Conservation (phyloP, 2,329 filamentous ascomycete genomes). For the Colletotrichum neosansevieriae region DNA sequence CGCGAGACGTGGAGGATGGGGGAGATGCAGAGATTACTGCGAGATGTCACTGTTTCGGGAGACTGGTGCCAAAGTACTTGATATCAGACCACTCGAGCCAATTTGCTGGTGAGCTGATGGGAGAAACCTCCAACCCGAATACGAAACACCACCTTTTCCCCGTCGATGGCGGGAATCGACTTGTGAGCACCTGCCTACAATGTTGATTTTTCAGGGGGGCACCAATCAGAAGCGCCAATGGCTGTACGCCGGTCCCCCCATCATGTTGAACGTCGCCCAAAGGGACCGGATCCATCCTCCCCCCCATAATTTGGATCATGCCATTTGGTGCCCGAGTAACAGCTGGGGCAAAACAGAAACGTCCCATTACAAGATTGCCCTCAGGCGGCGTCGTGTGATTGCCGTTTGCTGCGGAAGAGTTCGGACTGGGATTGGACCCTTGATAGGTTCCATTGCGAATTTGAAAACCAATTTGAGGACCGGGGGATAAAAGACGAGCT, state of each 20-base stretch:
- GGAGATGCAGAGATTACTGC: slow-evolving; percentile 10
- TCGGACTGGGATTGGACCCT: background rate
- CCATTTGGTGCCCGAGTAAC: slow-evolving; percentile 8
- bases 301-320: slow-evolving; percentile 10
- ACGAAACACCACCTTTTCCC: slow-evolving; percentile 1
- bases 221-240: slow-evolving; percentile 23
- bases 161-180: slow-evolving; percentile 12
- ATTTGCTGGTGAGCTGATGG: background rate
- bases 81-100: slow-evolving; percentile 3
- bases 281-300: slow-evolving; percentile 12
- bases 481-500: background rate
- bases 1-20: background rate
- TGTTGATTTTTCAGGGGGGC: background rate
- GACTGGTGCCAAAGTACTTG: background rate
- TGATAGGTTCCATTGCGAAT: background rate
- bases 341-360: slow-evolving; percentile 19
- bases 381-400: slow-evolving; percentile 24
- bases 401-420: background rate
- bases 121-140: slow-evolving; percentile 23
- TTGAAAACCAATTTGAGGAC: background rate
- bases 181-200: slow-evolving; percentile 1
- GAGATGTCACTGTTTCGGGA: slow-evolving; percentile 9
- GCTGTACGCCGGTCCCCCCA: slow-evolving; percentile 3
- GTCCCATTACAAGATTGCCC: slow-evolving; percentile 23
- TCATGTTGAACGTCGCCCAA: slow-evolving; percentile 7